Evolutionary conservation across 1,284 basidiomycete genomes (phyloP).

Genomic region (Tilletia walkeri): DNA sequence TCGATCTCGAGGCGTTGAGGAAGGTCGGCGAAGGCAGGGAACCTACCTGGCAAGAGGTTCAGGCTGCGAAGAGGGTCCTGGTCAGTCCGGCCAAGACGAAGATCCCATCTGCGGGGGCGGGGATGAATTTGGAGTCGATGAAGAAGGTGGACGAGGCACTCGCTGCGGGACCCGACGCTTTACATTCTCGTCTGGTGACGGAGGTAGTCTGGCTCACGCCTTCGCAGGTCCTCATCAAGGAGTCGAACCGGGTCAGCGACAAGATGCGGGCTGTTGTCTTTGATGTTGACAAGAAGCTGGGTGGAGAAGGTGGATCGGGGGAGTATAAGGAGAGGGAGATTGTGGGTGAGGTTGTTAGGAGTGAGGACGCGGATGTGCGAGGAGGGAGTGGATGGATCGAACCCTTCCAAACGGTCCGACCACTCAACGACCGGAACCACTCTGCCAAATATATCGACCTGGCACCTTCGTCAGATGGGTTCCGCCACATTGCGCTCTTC

Average conservation of each 20-base stretch:
- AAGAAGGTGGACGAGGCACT: constrained; percentile 57
- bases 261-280: constrained; percentile 38
- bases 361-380: constrained; percentile 65
- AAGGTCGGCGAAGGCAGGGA: background rate
- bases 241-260: constrained; percentile 65
- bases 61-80: constrained; percentile 21
- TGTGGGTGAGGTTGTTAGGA: constrained; percentile 58
- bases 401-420: constrained; percentile 32
- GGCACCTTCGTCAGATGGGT: constrained; percentile 33
- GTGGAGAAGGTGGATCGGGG: background rate
- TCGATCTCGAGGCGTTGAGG: constrained; percentile 28
- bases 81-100: constrained; percentile 20
- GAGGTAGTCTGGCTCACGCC: constrained; percentile 85
- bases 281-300: constrained; percentile 22
- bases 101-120: background rate
- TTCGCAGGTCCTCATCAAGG: constrained; percentile 74
- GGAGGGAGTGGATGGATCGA: constrained; percentile 70
- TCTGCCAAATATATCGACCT: constrained; percentile 39
- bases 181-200: constrained; percentile 69
- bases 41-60: background rate
- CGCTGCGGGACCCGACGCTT: constrained; percentile 60
- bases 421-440: constrained; percentile 20
- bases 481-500: constrained; percentile 42
- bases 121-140: constrained; percentile 26
- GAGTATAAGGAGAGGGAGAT: constrained; percentile 34